Evolutionary conservation across 2,329 filamentous ascomycete species (phyloP).

Genomic region (Aspergillus fumigatus): DNA sequence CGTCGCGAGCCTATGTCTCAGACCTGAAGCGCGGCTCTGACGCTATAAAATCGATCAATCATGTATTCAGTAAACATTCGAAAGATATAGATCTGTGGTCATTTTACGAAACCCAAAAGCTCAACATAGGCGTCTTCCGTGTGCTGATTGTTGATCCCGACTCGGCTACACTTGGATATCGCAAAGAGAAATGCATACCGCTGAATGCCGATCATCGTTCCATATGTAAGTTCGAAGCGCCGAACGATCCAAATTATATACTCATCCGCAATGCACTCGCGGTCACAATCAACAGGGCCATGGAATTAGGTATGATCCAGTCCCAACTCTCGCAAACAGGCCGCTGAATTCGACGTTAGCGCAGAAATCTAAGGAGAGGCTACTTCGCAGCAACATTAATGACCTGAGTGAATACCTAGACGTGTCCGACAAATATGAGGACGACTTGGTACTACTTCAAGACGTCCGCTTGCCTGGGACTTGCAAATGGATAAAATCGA

Average conservation of each 20-base stretch:
- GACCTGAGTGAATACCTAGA: conserved; percentile 1
- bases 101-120: too few relatives aligned
- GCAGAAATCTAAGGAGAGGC: background rate
- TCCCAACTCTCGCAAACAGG: background rate
- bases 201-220: background rate
- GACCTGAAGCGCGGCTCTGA: too few relatives aligned
- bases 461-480: background rate
- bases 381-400: background rate
- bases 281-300: background rate
- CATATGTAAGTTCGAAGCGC: background rate
- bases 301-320: background rate
- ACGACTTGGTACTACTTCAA: conserved; percentile 1
- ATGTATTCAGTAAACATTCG: too few relatives aligned
- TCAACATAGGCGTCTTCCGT: too few relatives aligned
- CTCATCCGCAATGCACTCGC: background rate
- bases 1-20: too few relatives aligned
- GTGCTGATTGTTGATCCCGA: too few relatives aligned
- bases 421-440: background rate
- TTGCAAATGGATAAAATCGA: conserved; percentile 5
- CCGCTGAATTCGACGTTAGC: background rate
- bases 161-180: too few relatives aligned
- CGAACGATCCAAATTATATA: background rate
- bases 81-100: too few relatives aligned
- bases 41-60: too few relatives aligned
- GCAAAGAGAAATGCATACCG: background rate